Conservation (phyloP, 2,329 filamentous ascomycete genomes). For the Oidium heveae region DNA sequence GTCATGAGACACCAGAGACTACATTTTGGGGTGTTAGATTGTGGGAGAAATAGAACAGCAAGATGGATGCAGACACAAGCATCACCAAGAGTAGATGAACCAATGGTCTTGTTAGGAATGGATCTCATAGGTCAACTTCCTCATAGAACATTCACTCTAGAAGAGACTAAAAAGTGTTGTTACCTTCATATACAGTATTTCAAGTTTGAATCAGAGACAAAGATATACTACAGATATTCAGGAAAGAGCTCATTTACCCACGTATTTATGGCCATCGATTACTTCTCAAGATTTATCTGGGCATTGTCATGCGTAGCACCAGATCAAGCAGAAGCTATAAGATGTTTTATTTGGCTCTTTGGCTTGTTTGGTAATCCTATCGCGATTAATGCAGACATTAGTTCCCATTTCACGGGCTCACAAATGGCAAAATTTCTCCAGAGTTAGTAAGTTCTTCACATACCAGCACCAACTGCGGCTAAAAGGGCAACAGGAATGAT, state of each 20-base stretch:
- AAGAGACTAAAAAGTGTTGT: too few relatives aligned
- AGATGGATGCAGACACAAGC: too few relatives aligned
- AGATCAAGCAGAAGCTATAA: neutral
- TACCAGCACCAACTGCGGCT: neutral
- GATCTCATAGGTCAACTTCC: too few relatives aligned
- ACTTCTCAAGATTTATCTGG: constrained; percentile 1
- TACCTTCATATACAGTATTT: too few relatives aligned
- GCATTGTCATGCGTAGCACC: neutral
- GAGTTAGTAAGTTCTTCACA: neutral
- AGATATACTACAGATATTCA: too few relatives aligned
- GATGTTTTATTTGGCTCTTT: neutral
- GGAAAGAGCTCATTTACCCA: neutral
- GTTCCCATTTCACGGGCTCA: neutral
- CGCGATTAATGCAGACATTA: neutral
- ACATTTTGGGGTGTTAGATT: neutral
- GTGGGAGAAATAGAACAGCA: neutral
- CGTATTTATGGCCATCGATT: neutral
- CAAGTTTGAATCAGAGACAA: neutral
- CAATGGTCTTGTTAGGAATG: too few relatives aligned
- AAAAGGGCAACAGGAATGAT: neutral
- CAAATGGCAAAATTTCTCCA: neutral
- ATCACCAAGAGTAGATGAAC: too few relatives aligned
- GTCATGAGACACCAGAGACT: neutral
- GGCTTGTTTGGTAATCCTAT: neutral
- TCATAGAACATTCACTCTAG: too few relatives aligned